phyloP scores from a whole-genome alignment of 768 basidiomycete genomes.

The Phanerochaete sordida region DNA sequence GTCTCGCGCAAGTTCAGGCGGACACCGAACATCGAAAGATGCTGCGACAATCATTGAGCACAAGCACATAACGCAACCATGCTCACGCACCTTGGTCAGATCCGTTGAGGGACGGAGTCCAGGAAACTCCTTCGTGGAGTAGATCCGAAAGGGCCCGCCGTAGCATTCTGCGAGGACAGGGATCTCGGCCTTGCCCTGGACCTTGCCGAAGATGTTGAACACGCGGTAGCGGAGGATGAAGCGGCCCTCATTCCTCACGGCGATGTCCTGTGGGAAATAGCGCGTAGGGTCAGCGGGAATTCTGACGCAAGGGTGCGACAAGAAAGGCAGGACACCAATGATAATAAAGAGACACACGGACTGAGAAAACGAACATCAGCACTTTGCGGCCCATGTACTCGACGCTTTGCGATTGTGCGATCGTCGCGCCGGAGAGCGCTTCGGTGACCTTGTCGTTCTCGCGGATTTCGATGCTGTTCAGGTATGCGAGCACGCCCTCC shows the following conservation, averaged over 20 bases:
- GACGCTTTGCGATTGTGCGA: slow-evolving; percentile 26
- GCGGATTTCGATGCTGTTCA: slow-evolving; percentile 37
- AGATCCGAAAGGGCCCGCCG: slow-evolving; percentile 60
- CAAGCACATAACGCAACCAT: background rate
- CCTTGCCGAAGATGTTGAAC: slow-evolving; percentile 55
- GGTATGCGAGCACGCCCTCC: slow-evolving; percentile 38
- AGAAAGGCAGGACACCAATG: slow-evolving; percentile 5
- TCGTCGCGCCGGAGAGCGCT: slow-evolving; percentile 57
- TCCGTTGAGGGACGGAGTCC: slow-evolving; percentile 64
- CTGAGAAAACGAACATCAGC: slow-evolving; percentile 63
- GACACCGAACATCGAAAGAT: slow-evolving; percentile 53
- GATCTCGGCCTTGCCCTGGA: slow-evolving; percentile 30
- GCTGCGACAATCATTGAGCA: slow-evolving; percentile 26
- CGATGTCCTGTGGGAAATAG: slow-evolving; percentile 51
- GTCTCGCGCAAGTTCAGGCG: slow-evolving; percentile 57
- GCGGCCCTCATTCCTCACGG: slow-evolving; percentile 62
- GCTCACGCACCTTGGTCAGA: slow-evolving; percentile 52
- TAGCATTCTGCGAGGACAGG: slow-evolving; percentile 62
- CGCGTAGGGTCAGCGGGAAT: background rate
- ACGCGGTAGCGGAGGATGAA: slow-evolving; percentile 67
- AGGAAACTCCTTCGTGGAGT: slow-evolving; percentile 71
- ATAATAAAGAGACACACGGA: slow-evolving; percentile 28
- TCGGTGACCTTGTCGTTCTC: slow-evolving; percentile 52
- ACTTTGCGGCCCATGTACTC: slow-evolving; percentile 48
- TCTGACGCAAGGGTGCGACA: background rate